A percentile compares a stretch with the other conserved stretches of the same genome.
Evolutionary conservation across 345 rosid species (phyloP).

Genomic region (Salix udensis): DNA sequence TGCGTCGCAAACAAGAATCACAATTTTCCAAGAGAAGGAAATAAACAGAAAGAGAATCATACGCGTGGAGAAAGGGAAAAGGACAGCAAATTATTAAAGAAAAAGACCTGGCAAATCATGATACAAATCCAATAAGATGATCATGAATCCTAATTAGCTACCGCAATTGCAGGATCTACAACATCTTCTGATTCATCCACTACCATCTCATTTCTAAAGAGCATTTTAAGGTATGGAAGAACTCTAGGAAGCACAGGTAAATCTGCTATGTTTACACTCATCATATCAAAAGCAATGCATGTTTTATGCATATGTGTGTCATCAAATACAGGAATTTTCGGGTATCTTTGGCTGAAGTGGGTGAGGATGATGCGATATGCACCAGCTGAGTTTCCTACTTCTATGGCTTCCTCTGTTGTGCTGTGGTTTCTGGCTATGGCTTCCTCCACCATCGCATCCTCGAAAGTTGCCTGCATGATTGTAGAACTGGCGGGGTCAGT

Average conservation of each 20-base stretch:
- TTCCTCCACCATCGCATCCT: slow-evolving; percentile 82
- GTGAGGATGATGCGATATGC: slow-evolving; percentile 79
- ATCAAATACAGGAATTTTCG: slow-evolving; percentile 78
- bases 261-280: slow-evolving; percentile 88
- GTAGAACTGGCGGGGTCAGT: slow-evolving; percentile 3
- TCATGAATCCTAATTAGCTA: neutral
- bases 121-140: neutral
- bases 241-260: slow-evolving; percentile 72
- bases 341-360: slow-evolving; percentile 98
- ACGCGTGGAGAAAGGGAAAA: neutral
- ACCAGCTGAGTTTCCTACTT: slow-evolving; percentile 56
- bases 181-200: slow-evolving; percentile 61
- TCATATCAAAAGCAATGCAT: slow-evolving; percentile 86
- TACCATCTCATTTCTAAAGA: slow-evolving; percentile 65
- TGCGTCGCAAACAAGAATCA: too few relatives aligned
- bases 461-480: slow-evolving; percentile 76
- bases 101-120: neutral
- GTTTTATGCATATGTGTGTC: slow-evolving; percentile 80
- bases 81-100: neutral
- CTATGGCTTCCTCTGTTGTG: slow-evolving; percentile 91
- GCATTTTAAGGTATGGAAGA: slow-evolving; percentile 71
- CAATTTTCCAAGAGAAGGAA: too few relatives aligned
- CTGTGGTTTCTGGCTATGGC: slow-evolving; percentile 90
- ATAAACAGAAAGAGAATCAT: too few relatives aligned
- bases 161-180: slow-evolving; percentile 30